Conservation (phyloP, 805 yeast species). For the Deakozyma indianensis region DNA sequence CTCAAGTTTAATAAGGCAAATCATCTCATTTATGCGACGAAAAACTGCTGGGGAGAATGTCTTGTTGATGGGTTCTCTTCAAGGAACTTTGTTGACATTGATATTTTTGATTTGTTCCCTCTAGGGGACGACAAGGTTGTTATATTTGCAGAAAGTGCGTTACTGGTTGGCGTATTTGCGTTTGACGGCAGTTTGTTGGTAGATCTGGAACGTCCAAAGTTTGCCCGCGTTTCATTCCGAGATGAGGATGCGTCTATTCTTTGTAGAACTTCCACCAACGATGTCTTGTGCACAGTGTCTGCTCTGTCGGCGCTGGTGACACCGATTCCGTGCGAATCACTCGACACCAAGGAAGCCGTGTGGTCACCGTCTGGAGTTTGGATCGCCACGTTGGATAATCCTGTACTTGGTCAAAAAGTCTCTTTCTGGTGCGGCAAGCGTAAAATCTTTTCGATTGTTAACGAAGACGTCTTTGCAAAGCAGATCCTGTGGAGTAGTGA, state of each 20-base stretch:
- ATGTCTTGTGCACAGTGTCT: neutral
- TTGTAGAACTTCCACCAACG: neutral
- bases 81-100: no score
- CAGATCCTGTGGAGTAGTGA: neutral
- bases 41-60: no score
- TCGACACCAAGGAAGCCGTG: neutral
- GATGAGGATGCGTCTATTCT: neutral
- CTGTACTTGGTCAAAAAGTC: neutral
- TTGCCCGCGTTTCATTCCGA: neutral
- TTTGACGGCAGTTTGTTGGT: neutral
- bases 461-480: neutral
- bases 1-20: neutral
- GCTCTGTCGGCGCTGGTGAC: neutral
- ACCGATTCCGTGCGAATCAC: neutral
- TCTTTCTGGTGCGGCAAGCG: neutral
- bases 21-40: neutral
- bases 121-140: neutral
- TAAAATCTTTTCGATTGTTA: neutral
- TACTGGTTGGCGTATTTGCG: neutral
- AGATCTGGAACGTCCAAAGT: neutral
- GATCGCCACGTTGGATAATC: neutral
- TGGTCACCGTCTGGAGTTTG: neutral
- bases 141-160: neutral
- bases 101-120: slow-evolving; percentile 80
- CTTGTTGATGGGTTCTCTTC: slow-evolving; percentile 29